Percentiles rank a stretch among this genome's conserved stretches.
Conservation (phyloP, 108 stramenopile genomes). For the Pseudonitzschia pungens region DNA sequence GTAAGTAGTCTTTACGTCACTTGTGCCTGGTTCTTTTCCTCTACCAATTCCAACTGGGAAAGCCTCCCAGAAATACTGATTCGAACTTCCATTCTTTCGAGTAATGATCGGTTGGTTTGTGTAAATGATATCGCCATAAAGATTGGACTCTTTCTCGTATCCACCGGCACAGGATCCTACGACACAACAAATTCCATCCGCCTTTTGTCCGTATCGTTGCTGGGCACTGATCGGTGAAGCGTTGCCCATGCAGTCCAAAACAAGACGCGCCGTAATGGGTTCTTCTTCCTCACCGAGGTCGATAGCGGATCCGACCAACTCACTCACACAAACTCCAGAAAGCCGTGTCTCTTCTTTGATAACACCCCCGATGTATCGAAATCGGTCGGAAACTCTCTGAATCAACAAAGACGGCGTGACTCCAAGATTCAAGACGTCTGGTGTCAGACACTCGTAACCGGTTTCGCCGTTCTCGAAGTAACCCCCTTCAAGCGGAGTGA, state of each 20-base stretch:
- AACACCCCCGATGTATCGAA: slow-evolving; percentile 54
- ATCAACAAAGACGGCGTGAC: slow-evolving; percentile 66
- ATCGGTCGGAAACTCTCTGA: slow-evolving; percentile 57
- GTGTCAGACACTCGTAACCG: slow-evolving; percentile 75
- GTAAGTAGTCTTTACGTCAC: slow-evolving; percentile 81
- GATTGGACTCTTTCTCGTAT: slow-evolving; percentile 73
- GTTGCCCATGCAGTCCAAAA: slow-evolving; percentile 96
- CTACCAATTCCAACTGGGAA: slow-evolving; percentile 90
- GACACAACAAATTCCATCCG: slow-evolving; percentile 89
- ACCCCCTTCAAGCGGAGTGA: slow-evolving; percentile 63
- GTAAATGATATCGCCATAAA: slow-evolving; percentile 90
- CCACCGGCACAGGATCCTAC: slow-evolving; percentile 89
- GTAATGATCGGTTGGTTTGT: slow-evolving; percentile 73
- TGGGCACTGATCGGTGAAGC: slow-evolving; percentile 85
- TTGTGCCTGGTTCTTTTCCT: slow-evolving; percentile 53
- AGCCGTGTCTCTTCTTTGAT: slow-evolving; percentile 64
- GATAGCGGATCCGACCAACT: slow-evolving; percentile 69
- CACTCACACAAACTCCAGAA: slow-evolving; percentile 69
- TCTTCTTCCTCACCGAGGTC: slow-evolving; percentile 63
- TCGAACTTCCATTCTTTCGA: slow-evolving; percentile 49
- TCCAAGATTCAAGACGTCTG: slow-evolving; percentile 79
- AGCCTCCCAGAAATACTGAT: slow-evolving; percentile 97
- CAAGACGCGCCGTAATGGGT: slow-evolving; percentile 76
- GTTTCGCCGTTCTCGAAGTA: slow-evolving; percentile 75
- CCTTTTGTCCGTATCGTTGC: slow-evolving; percentile 74